Conservation (phyloP, 169 alveolate genomes). For the Plasmodium adleri region DNA sequence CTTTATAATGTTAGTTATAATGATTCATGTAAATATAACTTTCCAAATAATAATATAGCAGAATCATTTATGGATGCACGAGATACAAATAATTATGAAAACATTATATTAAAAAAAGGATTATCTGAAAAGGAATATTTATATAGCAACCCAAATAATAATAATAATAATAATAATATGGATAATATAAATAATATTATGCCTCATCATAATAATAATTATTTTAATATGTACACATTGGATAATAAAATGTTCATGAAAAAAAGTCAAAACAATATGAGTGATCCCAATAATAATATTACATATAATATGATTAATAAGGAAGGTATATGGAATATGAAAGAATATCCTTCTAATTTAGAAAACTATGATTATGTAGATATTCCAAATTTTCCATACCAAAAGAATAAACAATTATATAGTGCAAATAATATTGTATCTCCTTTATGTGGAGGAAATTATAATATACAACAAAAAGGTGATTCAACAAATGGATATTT, state of each 20-base stretch:
- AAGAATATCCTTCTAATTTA: constrained; percentile 2
- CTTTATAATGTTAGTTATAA: constrained; percentile 26
- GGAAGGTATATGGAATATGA: constrained; percentile 2
- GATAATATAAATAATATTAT: neutral
- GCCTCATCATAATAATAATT: neutral
- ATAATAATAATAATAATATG: neutral
- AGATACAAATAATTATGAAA: constrained; percentile 10
- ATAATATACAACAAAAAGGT: constrained; percentile 7
- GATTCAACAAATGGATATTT: neutral
- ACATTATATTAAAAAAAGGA: neutral
- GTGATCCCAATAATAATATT: constrained; percentile 1
- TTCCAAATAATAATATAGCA: neutral
- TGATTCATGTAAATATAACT: neutral
- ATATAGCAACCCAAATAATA: constrained; percentile 3
- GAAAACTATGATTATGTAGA: constrained; percentile 26
- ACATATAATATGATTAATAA: neutral
- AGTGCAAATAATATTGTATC: constrained; percentile 20
- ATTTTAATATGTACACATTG: neutral
- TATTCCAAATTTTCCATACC: neutral
- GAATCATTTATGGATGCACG: constrained; percentile 3
- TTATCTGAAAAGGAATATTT: neutral
- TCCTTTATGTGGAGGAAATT: constrained; percentile 5
- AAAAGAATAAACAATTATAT: constrained; percentile 16
- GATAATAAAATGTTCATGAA: neutral
- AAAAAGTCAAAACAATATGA: neutral